phyloP scores from a whole-genome alignment of 2,329 filamentous ascomycete genomes.

The Decorospora gaudefroyi region DNA sequence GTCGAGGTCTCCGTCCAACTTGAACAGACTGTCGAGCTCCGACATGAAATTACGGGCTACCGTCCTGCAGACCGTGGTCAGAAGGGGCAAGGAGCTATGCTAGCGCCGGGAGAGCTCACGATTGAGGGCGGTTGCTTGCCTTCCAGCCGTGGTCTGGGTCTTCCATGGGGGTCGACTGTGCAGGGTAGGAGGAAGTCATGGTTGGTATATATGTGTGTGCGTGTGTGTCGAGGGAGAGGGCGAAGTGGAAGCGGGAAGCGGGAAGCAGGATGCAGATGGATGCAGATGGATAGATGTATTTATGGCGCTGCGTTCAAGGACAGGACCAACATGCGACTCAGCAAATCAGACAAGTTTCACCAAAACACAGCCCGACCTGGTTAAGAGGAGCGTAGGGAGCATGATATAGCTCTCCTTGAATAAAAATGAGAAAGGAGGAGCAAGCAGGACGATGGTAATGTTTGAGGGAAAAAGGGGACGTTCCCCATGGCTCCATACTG shows the following conservation, averaged over 20 bases:
- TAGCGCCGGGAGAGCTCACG: slow-evolving; percentile 61
- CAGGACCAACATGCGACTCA: slow-evolving; percentile 18
- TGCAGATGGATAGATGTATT: slow-evolving; percentile 14
- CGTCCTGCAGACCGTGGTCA: slow-evolving; percentile 62
- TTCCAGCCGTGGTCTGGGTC: slow-evolving; percentile 75
- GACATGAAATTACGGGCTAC: slow-evolving; percentile 85
- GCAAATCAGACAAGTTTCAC: slow-evolving; percentile 35
- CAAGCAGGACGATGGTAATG: slow-evolving; percentile 26
- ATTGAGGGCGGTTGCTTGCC: slow-evolving; percentile 79
- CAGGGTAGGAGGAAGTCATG: slow-evolving; percentile 18
- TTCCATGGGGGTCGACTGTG: slow-evolving; percentile 32
- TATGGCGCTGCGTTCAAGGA: slow-evolving; percentile 14
- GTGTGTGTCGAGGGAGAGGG: slow-evolving; percentile 6
- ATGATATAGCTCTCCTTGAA: slow-evolving; percentile 35
- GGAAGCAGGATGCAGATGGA: slow-evolving; percentile 10
- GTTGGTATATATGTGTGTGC: too few species aligned
- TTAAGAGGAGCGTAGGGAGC: slow-evolving; percentile 24
- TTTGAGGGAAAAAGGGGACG: slow-evolving; percentile 40
- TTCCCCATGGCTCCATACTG: slow-evolving; percentile 18
- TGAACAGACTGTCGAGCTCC: slow-evolving; percentile 86
- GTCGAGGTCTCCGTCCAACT: slow-evolving; percentile 77
- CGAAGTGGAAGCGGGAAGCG: slow-evolving; percentile 5
- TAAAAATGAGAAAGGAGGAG: too few species aligned
- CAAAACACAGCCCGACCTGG: slow-evolving; percentile 19
- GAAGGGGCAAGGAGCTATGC: slow-evolving; percentile 25